Base-by-base conservation (phyloP, 495 filamentous ascomycete genomes). In the Aspergillus avenaceus region DNA sequence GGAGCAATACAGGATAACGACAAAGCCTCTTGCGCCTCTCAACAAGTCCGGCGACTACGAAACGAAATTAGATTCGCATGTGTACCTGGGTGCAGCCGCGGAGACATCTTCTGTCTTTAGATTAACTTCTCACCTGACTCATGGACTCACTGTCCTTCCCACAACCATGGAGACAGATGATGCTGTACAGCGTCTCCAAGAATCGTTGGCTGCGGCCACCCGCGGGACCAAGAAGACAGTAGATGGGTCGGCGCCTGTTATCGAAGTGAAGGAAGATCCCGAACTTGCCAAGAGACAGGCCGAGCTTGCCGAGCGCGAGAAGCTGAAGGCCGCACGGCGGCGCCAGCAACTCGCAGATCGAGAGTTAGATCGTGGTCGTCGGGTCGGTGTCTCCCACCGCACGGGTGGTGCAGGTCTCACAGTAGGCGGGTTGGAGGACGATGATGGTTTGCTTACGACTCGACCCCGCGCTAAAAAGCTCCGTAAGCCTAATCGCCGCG, bases 61-160 rank as follows among this genome's bases (percentile, higher is more conserved):
- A 38, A 75, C 84, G 22, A 79, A 83, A 50, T 72, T 84, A 26
- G 87, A 93, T 54, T 84, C 87, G 9, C 88, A 92, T 60, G 88
- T 86, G 38, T 97, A 97, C 63, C 80, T 93, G 8, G 83, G 81
- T 5, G 83, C 88, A 18, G 86, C 88, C 0, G 80, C 86, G 38
- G 77, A 88, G 53, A 78, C 77, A 7, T 83, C 84, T 16, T 79
- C 80, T 28, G 69, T 90, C 2, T 78, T 96, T 47, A 78, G 88
- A 58, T 73, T 90, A 19, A 86, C 88, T 22, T 87, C 87, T 50
- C 90, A 95, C 64, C 67, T 96, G 50, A 88, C 87, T 11, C 84
- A 90, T 46, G 82, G 86, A 26, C 82, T 93, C 52, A 81, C 78
- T 1, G 76, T 96, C 28, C 75, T 78, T 46, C 87, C 88, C 3